Evolutionary conservation across 768 basidiomycete genomes (phyloP).

Genomic region (Termitomyces heimii): DNA sequence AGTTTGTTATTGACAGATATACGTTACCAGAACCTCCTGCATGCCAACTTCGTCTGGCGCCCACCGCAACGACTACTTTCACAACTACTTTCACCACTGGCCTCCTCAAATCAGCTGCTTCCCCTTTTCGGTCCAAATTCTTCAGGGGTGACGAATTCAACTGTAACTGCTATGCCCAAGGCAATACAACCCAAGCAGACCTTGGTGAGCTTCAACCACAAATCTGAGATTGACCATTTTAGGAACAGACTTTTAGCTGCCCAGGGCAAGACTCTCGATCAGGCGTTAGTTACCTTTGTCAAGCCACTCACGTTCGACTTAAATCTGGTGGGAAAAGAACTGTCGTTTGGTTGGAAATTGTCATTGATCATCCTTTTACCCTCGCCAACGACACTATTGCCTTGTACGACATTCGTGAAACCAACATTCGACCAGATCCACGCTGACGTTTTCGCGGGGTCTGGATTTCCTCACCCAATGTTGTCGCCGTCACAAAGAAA

Average conservation of each 20-base stretch:
- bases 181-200: constrained; percentile 49
- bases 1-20: background rate
- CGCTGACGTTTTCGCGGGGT: constrained; percentile 32
- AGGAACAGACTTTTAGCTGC: constrained; percentile 14
- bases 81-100: constrained; percentile 51
- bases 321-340: constrained; percentile 58
- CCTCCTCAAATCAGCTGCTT: constrained; percentile 47
- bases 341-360: constrained; percentile 85
- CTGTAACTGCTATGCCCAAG: constrained; percentile 53
- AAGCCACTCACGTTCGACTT: constrained; percentile 53
- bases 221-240: background rate
- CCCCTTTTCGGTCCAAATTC: constrained; percentile 45
- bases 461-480: constrained; percentile 69
- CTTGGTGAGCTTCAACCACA: constrained; percentile 29
- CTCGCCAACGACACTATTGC: constrained; percentile 48
- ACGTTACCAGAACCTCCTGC: constrained; percentile 62
- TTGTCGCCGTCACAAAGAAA: constrained; percentile 49
- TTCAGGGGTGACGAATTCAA: constrained; percentile 86
- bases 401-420: constrained; percentile 31
- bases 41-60: constrained; percentile 74
- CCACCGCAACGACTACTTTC: constrained; percentile 47
- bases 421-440: background rate
- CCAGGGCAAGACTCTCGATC: constrained; percentile 46
- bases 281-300: constrained; percentile 63
- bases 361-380: constrained; percentile 45